These are phyloP conservation scores for Trametes meyenii DNA, from an alignment of 768 basidiomycete species.

Conservation along the genomic window DNA sequence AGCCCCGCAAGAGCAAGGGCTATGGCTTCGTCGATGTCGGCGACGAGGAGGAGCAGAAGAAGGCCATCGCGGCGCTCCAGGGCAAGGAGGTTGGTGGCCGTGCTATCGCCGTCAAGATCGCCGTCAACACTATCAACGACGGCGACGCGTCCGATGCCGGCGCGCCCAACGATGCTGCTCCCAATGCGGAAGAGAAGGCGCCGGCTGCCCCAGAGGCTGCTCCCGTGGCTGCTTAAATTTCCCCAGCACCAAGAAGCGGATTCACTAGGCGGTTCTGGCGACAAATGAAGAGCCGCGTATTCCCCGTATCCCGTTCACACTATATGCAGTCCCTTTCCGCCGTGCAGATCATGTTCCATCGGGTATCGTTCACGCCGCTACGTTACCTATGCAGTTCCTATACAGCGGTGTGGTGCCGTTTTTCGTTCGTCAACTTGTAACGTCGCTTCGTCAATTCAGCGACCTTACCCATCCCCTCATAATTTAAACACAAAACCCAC, in stretches of 20 bases:
- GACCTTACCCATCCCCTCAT: constrained; percentile 20
- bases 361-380: constrained; percentile 30
- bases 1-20: constrained; percentile 88
- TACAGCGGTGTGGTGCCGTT: constrained; percentile 36
- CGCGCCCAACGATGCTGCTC: constrained; percentile 23
- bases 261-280: constrained; percentile 10
- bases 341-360: constrained; percentile 17
- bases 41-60: constrained; percentile 83
- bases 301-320: constrained; percentile 26
- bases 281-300: constrained; percentile 8
- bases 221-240: constrained; percentile 30
- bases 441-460: constrained; percentile 29
- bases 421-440: constrained; percentile 31
- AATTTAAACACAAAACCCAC: constrained; percentile 4
- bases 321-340: constrained; percentile 13
- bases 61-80: constrained; percentile 84
- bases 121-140: constrained; percentile 74
- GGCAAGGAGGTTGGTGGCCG: constrained; percentile 89
- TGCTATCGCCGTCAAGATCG: constrained; percentile 90
- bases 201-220: constrained; percentile 20
- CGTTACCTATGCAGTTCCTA: constrained; percentile 25
- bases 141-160: constrained; percentile 31
- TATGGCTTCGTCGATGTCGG: constrained; percentile 98
- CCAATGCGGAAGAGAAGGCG: constrained; percentile 21
- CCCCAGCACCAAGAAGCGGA: constrained; percentile 9